Base-by-base conservation (phyloP, 2,329 filamentous ascomycete genomes). In the Ceratocystis cacaofunesta region DNA sequence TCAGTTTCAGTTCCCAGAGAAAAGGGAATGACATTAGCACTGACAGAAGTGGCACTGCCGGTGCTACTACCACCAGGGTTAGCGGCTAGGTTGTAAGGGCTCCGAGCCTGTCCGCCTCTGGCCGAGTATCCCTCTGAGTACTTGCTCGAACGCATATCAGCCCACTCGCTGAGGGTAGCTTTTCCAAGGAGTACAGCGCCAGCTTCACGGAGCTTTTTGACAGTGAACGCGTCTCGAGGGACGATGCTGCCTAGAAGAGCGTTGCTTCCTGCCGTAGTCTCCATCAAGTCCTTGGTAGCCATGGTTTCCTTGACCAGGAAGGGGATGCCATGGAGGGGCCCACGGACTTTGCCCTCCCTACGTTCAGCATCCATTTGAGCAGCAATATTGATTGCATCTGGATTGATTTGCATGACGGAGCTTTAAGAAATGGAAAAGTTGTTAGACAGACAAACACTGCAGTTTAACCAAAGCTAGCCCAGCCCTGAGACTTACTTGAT, bases 241-340 rank as follows among this genome's bases (percentile, higher is more conserved):
- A 88, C 83, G 0, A 85, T 75, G 58, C 79, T 84, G 1, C 87
- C 87, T 1, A 87, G 73, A 0, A 91, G 78, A 19, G 84, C 84
- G 80, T 78, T 85, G 70, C 80, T 84, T 0, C 88, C 88, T 0
- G 87, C 87, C 0, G 88, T 90, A 0, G 87, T 91, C 71, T 90
- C 81, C 80, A 91, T 82, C 62, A 80, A 80, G 72, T 90, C 87
- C 68, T 83, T 84, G 7, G 81, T 84, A 22, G 79, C 85, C 65
- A 89, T 86, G 71, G 86, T 87, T 71, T 91, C 87, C 73, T 91
- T 91, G 68, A 90, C 82, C 1, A 87, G 77, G 72, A 88, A 88
- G 0, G 88, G 88, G 55, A 92, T 88, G 2, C 88, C 88, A 71
- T 91, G 88, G 1, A 92, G 78, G 0, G 83, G 83, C 1, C 86